Percentiles rank a stretch among this genome's conserved stretches.
Evolutionary conservation across 176 grass and related monocot species (phyloP).

Genomic region (Canna indica): DNA sequence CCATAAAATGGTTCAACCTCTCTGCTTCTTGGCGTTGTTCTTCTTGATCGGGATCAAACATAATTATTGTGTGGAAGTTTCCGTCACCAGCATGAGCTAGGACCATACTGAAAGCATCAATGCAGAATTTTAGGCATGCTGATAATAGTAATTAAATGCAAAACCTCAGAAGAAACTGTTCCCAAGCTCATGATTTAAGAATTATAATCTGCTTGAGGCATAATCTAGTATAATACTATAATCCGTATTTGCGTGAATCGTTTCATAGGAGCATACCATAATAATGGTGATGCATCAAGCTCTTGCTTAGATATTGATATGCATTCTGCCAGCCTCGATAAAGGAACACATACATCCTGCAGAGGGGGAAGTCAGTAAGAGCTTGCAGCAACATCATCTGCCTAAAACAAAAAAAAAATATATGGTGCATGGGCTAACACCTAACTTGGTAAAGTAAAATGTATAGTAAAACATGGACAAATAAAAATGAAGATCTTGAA

Average conservation of each 20-base stretch:
- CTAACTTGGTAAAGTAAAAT: neutral
- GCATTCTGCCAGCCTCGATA: conserved; percentile 93
- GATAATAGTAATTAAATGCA: neutral
- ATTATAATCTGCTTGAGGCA: neutral
- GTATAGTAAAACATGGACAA: neutral
- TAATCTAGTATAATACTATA: no score
- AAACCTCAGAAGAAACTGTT: neutral
- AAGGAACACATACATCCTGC: conserved; percentile 92
- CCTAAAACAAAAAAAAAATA: neutral
- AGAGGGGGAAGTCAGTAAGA: conserved; percentile 10
- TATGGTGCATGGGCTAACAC: neutral
- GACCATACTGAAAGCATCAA: conserved; percentile 47
- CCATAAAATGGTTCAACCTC: conserved; percentile 94
- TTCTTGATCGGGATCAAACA: conserved; percentile 75
- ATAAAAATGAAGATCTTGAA: neutral
- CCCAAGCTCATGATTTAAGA: neutral
- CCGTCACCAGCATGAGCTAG: conserved; percentile 95
- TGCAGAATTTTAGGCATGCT: neutral
- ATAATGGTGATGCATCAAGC: conserved; percentile 80
- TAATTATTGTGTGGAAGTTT: conserved; percentile 95
- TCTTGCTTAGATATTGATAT: conserved; percentile 75
- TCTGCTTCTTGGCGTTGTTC: conserved; percentile 70
- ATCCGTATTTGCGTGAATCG: no score
- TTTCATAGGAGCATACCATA: no score
- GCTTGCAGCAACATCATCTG: neutral